Conservation (phyloP, 805 yeast species). For the Myxozyma monticola region DNA sequence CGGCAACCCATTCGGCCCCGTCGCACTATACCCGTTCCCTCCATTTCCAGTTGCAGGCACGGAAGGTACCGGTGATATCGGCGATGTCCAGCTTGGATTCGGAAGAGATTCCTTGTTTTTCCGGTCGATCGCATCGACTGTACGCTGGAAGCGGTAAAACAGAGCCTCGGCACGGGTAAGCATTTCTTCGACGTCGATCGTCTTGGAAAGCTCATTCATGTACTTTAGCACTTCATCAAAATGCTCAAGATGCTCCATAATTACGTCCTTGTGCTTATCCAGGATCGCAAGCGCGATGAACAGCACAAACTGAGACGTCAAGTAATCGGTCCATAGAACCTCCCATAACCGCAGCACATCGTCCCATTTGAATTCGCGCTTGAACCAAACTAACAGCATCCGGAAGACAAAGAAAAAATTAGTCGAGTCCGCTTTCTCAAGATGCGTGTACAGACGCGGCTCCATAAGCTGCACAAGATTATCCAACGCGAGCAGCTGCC, state of each 20-base stretch:
- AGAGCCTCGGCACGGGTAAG: constrained; percentile 81
- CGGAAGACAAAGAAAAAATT: constrained; percentile 92
- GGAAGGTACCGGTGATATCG: constrained; percentile 7
- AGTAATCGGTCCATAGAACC: constrained; percentile 81
- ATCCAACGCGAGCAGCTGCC: constrained; percentile 79
- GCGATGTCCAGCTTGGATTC: constrained; percentile 1
- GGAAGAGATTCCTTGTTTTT: constrained; percentile 26
- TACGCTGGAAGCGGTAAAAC: constrained; percentile 75
- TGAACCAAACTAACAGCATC: constrained; percentile 93
- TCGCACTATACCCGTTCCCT: too few species aligned
- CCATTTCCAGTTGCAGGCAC: not conserved
- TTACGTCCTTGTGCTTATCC: constrained; percentile 78
- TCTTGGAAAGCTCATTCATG: constrained; percentile 84
- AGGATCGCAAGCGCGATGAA: constrained; percentile 87
- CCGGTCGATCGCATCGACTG: constrained; percentile 72
- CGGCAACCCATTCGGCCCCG: constrained; percentile 9
- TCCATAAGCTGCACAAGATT: constrained; percentile 87
- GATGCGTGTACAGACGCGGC: constrained; percentile 78
- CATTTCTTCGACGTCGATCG: constrained; percentile 71
- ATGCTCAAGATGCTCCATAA: constrained; percentile 66
- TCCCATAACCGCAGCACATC: constrained; percentile 88
- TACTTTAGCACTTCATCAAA: constrained; percentile 92
- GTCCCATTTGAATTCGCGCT: constrained; percentile 81
- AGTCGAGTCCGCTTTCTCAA: constrained; percentile 83
- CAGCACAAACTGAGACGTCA: constrained; percentile 82